Percentiles rank a stretch among this genome's conserved stretches.
Evolutionary conservation across 2,329 filamentous ascomycete genomes (phyloP).

Genomic region (Berkeleyomyces basicola): DNA sequence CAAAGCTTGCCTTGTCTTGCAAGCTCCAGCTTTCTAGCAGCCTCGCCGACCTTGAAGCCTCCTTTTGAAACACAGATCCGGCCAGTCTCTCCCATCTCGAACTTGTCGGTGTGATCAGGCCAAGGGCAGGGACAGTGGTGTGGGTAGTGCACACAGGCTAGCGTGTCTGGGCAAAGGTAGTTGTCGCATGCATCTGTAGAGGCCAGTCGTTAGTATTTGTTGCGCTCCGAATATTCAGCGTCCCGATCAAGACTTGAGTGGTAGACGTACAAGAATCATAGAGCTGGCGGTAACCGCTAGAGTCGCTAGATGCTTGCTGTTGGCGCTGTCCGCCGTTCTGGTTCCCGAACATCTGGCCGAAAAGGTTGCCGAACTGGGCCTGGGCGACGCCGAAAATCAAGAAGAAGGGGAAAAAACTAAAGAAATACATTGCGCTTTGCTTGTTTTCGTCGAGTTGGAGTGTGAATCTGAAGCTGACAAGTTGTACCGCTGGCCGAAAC

Average conservation of each 20-base stretch:
- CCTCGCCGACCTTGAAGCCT: constrained; percentile 55
- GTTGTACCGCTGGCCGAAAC: not conserved
- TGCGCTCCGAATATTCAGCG: not conserved
- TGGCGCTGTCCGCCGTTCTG: constrained; percentile 32
- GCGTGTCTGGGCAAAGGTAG: constrained; percentile 85
- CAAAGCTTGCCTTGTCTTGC: constrained; percentile 62
- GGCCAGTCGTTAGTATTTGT: not conserved
- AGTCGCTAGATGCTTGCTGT: constrained; percentile 74
- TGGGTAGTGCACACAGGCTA: constrained; percentile 89
- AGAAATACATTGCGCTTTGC: not conserved
- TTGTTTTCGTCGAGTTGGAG: not conserved
- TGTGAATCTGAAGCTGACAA: not conserved
- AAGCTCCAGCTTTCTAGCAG: constrained; percentile 59
- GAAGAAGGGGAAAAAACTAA: constrained; percentile 8
- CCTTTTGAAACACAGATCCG: constrained; percentile 60
- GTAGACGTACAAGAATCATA: constrained; percentile 46
- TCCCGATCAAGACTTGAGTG: not conserved
- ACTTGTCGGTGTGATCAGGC: constrained; percentile 59
- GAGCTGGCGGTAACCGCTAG: constrained; percentile 56
- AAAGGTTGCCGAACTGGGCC: constrained; percentile 79
- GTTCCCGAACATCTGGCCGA: constrained; percentile 87
- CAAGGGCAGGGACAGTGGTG: constrained; percentile 93
- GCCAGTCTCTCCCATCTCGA: constrained; percentile 55
- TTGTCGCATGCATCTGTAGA: constrained; percentile 64
- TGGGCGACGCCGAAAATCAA: constrained; percentile 22